Evolutionary conservation across 2,329 filamentous ascomycete species (phyloP), one percentile per base, ranked within the genome.

Genomic region (Grosmannia penicillata): DNA sequence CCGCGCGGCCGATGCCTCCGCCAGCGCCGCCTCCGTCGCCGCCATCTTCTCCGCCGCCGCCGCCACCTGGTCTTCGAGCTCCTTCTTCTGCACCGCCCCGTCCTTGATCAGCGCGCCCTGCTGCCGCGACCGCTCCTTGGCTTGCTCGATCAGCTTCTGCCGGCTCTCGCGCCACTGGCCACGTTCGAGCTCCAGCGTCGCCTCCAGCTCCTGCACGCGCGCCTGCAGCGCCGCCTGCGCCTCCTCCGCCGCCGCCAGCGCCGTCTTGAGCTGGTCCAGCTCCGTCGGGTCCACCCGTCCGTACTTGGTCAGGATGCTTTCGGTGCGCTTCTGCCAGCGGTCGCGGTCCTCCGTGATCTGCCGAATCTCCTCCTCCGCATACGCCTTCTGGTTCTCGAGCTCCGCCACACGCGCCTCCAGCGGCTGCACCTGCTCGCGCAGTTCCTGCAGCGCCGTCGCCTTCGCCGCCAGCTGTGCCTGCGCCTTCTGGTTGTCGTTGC

Each of bases 281-380:
- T 96, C 89, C 4, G 83, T 84, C 31, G 91, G 89, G 53, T 98
- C 91, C 37, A 93, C 84, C 40, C 89, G 83, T 48, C 94, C 87
- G 53, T 96, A 95, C 55, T 94, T 95, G 47, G 85, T 86, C 36
- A 98, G 72, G 44, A 98, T 95, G 49, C 93, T 84, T 54, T 96
- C 86, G 2, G 86, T 93, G 19, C 91, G 80, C 65, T 95, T 89
- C 59, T 94, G 86, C 83, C 89, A 95, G 41, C 84, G 75, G 54
- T 96, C 89, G 14, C 91, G 79, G 53, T 96, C 89, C 50, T 91
- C 82, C 47, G 93, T 82, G 9, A 96, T 69, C 45, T 95, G 72
- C 51, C 82, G 84, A 53, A 95, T 74, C 54, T 96, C 89, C 11
- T 85, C 85, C 47, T 93, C 80, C 50, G 87, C 81, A 47, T 80